phyloP scores from a whole-genome alignment of 345 rosid species.

The Conringia planisiliqua region DNA sequence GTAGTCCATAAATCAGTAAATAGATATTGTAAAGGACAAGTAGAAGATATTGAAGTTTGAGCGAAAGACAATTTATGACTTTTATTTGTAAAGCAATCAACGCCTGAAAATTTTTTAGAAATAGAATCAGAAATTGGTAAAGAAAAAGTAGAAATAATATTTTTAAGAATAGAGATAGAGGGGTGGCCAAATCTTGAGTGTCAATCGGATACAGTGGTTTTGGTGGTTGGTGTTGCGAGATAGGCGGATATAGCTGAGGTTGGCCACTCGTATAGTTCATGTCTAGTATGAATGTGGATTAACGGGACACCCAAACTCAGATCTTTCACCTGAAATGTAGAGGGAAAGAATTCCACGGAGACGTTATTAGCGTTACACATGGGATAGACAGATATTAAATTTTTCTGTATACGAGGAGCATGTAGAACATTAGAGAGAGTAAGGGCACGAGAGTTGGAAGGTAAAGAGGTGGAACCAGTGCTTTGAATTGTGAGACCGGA shows the following conservation, averaged over 20 bases:
- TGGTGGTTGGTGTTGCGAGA: background rate
- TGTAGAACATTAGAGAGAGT: background rate
- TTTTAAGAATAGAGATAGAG: background rate
- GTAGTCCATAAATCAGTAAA: background rate
- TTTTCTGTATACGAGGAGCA: background rate
- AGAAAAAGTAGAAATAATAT: background rate
- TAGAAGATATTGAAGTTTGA: background rate
- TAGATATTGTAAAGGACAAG: background rate
- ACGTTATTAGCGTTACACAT: background rate
- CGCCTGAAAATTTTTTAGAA: too few relatives aligned
- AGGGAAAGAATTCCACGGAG: background rate
- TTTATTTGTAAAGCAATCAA: background rate
- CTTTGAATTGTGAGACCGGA: background rate
- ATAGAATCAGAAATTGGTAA: background rate
- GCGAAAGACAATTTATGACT: background rate
- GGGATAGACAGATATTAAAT: background rate
- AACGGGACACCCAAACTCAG: background rate
- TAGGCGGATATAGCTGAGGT: background rate
- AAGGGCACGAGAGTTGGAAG: background rate
- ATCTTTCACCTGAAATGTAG: background rate
- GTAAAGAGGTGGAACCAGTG: background rate
- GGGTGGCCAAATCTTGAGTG: background rate
- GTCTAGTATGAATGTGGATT: background rate
- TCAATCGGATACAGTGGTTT: background rate
- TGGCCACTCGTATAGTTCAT: background rate